These are phyloP conservation scores for Plasmodium gonderi DNA, from an alignment of 169 alveolate species.

Conservation along the genomic window DNA sequence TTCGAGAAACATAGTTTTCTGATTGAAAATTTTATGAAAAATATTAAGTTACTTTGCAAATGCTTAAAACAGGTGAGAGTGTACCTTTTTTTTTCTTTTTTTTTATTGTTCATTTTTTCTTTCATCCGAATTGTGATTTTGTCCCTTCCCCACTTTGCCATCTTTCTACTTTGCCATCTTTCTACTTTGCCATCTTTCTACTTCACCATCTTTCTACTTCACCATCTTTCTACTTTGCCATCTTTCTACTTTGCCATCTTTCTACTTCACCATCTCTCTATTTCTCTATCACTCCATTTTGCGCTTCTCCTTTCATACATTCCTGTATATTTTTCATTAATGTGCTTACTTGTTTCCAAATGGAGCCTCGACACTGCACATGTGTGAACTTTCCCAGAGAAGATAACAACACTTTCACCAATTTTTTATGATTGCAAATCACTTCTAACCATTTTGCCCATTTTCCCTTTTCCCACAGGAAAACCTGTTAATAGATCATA, in stretches of 20 bases:
- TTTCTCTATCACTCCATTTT: neutral
- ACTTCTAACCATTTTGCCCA: neutral
- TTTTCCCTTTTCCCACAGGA: slow-evolving; percentile 21
- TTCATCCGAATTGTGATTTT: neutral
- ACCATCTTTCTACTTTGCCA: neutral
- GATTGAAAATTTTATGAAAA: slow-evolving; percentile 6
- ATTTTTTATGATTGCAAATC: neutral
- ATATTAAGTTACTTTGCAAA: slow-evolving; percentile 4
- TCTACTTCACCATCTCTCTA: neutral
- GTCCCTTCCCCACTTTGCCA: neutral
- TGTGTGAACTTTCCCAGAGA: no score
- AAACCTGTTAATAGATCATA: slow-evolving; percentile 21
- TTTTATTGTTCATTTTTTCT: neutral
- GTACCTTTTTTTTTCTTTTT: neutral
- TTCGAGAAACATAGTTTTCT: slow-evolving; percentile 8
- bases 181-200: neutral
- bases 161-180: no score
- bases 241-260: neutral
- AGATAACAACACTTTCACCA: no score
- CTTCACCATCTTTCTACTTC: neutral
- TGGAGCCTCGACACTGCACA: no score
- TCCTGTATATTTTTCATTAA: no score
- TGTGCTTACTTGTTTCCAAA: no score
- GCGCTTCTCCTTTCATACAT: no score
- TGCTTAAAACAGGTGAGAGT: slow-evolving; percentile 20